These are phyloP conservation scores for Aspergillus sp. DNA, from an alignment of 2,329 filamentous ascomycete species.

Conservation along the genomic window DNA sequence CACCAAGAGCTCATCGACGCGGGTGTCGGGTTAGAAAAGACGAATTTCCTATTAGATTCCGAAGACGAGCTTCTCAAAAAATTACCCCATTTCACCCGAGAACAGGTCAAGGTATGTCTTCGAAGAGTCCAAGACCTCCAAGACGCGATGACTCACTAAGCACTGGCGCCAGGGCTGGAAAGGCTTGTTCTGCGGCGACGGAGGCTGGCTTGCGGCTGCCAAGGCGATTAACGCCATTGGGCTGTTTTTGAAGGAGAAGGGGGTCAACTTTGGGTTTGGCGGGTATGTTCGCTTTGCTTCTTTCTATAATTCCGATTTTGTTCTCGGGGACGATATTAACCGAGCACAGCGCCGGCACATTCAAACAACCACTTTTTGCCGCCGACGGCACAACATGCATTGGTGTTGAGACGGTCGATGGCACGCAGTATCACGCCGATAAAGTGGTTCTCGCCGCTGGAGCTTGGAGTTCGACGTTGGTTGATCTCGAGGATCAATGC, in stretches of 20 bases:
- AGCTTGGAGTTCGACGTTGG: constrained; percentile 17
- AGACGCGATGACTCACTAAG: background rate
- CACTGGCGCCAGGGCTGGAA: constrained; percentile 6
- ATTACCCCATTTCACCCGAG: constrained; percentile 3
- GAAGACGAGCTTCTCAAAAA: constrained; percentile 7
- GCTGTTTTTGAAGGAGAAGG: background rate
- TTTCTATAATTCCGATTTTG: background rate
- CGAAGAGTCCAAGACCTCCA: no score
- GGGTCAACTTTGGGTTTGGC: constrained; percentile 10
- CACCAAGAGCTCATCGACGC: constrained; percentile 31
- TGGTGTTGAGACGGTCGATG: constrained; percentile 8
- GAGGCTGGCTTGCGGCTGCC: constrained; percentile 13
- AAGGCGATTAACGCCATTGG: constrained; percentile 13
- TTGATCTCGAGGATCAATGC: constrained; percentile 52
- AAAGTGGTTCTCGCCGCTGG: constrained; percentile 10
- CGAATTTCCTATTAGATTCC: constrained; percentile 1
- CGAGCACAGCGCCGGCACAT: background rate
- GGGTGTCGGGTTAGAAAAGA: constrained; percentile 33
- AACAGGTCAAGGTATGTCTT: constrained; percentile 3
- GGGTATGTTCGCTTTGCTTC: background rate
- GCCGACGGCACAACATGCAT: background rate
- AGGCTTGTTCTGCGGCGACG: constrained; percentile 12
- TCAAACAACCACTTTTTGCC: constrained; percentile 2
- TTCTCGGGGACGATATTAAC: background rate
- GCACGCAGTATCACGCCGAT: constrained; percentile 6